These are phyloP conservation scores for Stropharia rugosoannulata DNA, from an alignment of 768 basidiomycete genomes.

Conservation along the genomic window DNA sequence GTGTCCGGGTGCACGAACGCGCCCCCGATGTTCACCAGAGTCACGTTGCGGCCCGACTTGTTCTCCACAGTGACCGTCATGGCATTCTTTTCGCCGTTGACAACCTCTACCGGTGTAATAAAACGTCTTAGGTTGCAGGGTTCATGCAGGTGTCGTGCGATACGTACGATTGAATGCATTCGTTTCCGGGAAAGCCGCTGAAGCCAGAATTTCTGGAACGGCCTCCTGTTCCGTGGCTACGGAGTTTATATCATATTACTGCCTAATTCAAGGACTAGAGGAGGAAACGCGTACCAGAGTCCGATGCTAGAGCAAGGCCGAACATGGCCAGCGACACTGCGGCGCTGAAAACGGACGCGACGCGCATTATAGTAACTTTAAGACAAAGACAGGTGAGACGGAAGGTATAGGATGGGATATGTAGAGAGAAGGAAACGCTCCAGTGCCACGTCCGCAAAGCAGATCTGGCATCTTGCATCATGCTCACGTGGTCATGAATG, in stretches of 20 bases:
- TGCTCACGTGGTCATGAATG: conserved; percentile 9
- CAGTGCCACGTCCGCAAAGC: conserved; percentile 8
- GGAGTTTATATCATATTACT: conserved; percentile 12
- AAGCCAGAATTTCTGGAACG: conserved; percentile 49
- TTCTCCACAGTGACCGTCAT: conserved; percentile 70
- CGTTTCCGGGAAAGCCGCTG: conserved; percentile 63
- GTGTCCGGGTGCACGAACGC: conserved; percentile 68
- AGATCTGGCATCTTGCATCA: background rate
- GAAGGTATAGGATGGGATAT: background rate
- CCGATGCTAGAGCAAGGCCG: conserved; percentile 18
- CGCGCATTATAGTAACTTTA: conserved; percentile 26
- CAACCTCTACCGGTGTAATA: conserved; percentile 54
- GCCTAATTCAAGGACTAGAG: conserved; percentile 7
- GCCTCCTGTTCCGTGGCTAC: conserved; percentile 9
- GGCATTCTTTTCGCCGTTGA: conserved; percentile 81
- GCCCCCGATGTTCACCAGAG: conserved; percentile 62
- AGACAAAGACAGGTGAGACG: background rate
- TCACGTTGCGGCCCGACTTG: conserved; percentile 70
- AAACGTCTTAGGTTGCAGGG: conserved; percentile 10
- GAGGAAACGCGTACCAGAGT: conserved; percentile 16
- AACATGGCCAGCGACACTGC: conserved; percentile 23
- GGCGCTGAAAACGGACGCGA: conserved; percentile 22
- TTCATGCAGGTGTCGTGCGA: conserved; percentile 14
- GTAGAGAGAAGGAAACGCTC: background rate
- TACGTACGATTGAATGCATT: conserved; percentile 76